Conservation (phyloP, 139 green algal species). For the Micractinium sp. region DNA sequence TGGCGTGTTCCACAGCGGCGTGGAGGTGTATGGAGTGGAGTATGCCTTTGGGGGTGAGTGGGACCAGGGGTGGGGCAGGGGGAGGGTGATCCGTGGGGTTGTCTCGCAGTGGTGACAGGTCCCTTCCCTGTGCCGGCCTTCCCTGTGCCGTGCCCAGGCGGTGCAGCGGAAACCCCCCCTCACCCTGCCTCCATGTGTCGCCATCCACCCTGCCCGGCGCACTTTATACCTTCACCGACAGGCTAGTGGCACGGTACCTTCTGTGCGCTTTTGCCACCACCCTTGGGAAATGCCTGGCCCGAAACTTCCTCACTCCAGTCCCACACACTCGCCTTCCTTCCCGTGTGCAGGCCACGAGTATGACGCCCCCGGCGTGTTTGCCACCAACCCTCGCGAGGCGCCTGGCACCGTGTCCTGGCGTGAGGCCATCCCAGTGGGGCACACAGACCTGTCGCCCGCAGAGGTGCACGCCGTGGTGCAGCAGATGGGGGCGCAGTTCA, state of each 20-base stretch:
- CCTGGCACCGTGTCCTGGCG: slow-evolving; percentile 82
- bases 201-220: too few species aligned
- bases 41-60: slow-evolving; percentile 84
- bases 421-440: slow-evolving; percentile 71
- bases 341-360: slow-evolving; percentile 75
- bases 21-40: slow-evolving; percentile 89
- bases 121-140: too few species aligned
- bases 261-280: too few species aligned
- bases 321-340: background rate
- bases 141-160: too few species aligned
- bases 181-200: too few species aligned
- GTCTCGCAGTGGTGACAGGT: too few species aligned
- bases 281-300: too few species aligned
- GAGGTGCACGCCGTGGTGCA: slow-evolving; percentile 79
- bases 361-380: slow-evolving; percentile 87
- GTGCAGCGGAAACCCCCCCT: too few species aligned
- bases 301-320: too few species aligned
- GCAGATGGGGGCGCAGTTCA: slow-evolving; percentile 80
- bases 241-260: too few species aligned
- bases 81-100: too few species aligned
- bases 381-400: slow-evolving; percentile 79
- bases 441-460: slow-evolving; percentile 64
- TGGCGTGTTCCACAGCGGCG: slow-evolving; percentile 87
- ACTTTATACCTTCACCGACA: too few species aligned
- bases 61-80: background rate